A percentile compares a stretch with the other conserved stretches of the same genome.
Evolutionary conservation across 257 asterid species (phyloP).

Genomic region (Cinchona pubescens): DNA sequence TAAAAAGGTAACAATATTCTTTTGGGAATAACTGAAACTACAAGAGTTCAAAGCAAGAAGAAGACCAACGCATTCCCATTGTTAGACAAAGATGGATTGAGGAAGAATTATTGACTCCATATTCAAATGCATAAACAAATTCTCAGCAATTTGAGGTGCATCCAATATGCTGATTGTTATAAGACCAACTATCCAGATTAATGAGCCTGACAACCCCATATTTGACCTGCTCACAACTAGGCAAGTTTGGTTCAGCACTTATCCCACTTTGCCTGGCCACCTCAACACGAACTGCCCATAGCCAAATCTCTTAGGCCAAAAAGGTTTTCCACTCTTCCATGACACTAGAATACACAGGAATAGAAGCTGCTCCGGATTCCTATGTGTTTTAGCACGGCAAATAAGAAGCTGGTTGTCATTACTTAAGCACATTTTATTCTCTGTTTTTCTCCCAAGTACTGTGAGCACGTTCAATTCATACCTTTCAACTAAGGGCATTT

Average conservation of each 20-base stretch:
- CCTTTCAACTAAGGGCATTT: too few relatives aligned
- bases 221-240: background rate
- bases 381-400: background rate
- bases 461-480: too few relatives aligned
- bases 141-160: background rate
- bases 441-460: constrained; percentile 1
- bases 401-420: background rate
- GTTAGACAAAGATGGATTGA: background rate
- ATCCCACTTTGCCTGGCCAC: background rate
- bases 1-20: background rate
- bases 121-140: background rate
- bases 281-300: background rate
- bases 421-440: background rate
- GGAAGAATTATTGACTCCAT: background rate
- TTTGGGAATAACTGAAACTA: background rate
- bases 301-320: background rate
- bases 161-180: background rate
- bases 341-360: background rate
- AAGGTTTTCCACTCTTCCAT: background rate
- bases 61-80: background rate
- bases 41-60: background rate
- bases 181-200: background rate
- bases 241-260: background rate
- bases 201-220: background rate
- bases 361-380: background rate